Conservation (phyloP, 768 basidiomycete genomes). For the Roridomyces roridus region DNA sequence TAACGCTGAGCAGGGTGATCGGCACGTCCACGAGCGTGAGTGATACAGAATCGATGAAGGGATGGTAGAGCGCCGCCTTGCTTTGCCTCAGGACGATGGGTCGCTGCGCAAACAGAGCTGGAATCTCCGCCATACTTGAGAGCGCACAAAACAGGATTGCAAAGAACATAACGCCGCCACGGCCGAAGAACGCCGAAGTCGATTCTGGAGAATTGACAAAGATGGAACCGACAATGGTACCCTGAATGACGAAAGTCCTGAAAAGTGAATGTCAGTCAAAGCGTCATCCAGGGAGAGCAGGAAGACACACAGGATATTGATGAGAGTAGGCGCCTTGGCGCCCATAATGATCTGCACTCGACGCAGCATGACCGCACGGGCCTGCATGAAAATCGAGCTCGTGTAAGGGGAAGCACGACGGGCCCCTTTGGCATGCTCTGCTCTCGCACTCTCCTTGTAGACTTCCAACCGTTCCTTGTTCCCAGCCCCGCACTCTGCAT, state of each 20-base stretch:
- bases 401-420: slow-evolving; percentile 41
- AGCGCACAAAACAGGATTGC: slow-evolving; percentile 65
- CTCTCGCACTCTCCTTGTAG: slow-evolving; percentile 54
- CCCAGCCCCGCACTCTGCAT: slow-evolving; percentile 45
- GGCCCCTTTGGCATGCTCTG: slow-evolving; percentile 57
- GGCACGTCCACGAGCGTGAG: slow-evolving; percentile 54
- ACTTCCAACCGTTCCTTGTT: slow-evolving; percentile 46
- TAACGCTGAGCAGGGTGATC: slow-evolving; percentile 28
- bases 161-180: slow-evolving; percentile 83
- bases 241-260: slow-evolving; percentile 60
- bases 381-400: slow-evolving; percentile 51
- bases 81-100: slow-evolving; percentile 53
- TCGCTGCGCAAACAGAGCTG: slow-evolving; percentile 51
- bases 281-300: too few relatives aligned
- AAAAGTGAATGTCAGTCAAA: too few relatives aligned
- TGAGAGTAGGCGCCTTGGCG: slow-evolving; percentile 41
- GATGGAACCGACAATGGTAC: slow-evolving; percentile 63
- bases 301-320: slow-evolving; percentile 43
- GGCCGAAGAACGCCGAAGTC: slow-evolving; percentile 71
- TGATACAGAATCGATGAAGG: slow-evolving; percentile 52
- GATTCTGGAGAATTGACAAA: slow-evolving; percentile 62
- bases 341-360: slow-evolving; percentile 52
- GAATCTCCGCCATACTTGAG: slow-evolving; percentile 68
- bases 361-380: slow-evolving; percentile 49
- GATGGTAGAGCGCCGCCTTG: slow-evolving; percentile 55